Percentiles rank a stretch among this genome's conserved stretches.
Conservation (phyloP, 2,329 filamentous ascomycete species). For the Alternaria panax region DNA sequence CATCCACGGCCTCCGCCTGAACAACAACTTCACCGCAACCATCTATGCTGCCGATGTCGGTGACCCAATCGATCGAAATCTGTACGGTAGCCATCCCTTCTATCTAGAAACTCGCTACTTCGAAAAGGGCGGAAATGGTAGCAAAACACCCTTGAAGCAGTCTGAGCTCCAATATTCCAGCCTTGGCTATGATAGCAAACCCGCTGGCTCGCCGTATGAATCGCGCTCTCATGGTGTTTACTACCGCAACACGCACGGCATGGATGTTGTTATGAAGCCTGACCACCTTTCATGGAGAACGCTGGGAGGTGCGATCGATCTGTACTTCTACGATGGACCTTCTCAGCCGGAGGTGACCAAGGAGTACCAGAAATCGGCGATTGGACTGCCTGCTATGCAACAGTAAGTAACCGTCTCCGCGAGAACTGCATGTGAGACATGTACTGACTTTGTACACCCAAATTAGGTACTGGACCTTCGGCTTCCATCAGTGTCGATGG, state of each 20-base stretch:
- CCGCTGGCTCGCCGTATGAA: conserved; percentile 61
- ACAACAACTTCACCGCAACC: conserved; percentile 74
- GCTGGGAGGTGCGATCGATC: conserved; percentile 77
- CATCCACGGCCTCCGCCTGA: conserved; percentile 74
- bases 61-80: conserved; percentile 69
- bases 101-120: conserved; percentile 84
- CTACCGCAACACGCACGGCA: conserved; percentile 76
- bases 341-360: conserved; percentile 72
- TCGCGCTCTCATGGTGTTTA: conserved; percentile 80
- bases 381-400: conserved; percentile 78
- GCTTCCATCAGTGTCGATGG: conserved; percentile 85
- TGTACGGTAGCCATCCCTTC: conserved; percentile 80
- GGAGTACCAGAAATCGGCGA: conserved; percentile 71
- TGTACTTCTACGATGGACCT: conserved; percentile 81
- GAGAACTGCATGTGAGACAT: no score
- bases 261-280: conserved; percentile 72
- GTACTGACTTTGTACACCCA: no score
- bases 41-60: conserved; percentile 73
- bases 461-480: conserved; percentile 73
- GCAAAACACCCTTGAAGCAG: conserved; percentile 61
- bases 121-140: conserved; percentile 58
- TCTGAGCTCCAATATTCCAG: conserved; percentile 55
- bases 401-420: conserved; percentile 37
- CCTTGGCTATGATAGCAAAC: conserved; percentile 13
- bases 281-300: conserved; percentile 75